Percentiles rank a stretch among this genome's conserved stretches.
phyloP scores from a whole-genome alignment of 1,284 basidiomycete genomes.

The Pascua guehoae region DNA sequence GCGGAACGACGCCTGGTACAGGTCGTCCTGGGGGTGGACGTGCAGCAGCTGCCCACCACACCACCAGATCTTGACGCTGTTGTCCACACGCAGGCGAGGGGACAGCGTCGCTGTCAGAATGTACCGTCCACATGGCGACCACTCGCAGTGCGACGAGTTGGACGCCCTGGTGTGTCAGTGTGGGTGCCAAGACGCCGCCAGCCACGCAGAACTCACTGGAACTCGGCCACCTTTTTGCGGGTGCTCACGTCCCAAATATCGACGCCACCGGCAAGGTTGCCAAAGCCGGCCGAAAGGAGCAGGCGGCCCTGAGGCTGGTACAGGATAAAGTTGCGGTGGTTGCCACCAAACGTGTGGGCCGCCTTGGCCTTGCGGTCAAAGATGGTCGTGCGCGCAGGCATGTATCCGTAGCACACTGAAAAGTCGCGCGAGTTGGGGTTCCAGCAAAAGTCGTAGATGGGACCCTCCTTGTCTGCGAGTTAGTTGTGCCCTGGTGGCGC shows the following conservation, averaged over 20 bases:
- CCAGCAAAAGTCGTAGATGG: constrained; percentile 95
- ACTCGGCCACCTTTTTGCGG: constrained; percentile 75
- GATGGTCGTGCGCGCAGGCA: constrained; percentile 89
- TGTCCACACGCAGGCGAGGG: constrained; percentile 91
- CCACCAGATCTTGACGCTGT: constrained; percentile 94
- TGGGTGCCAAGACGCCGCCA: too few relatives aligned
- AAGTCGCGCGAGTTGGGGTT: constrained; percentile 98
- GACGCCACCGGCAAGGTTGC: constrained; percentile 90
- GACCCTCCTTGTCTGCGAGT: constrained; percentile 80
- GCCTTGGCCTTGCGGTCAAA: constrained; percentile 88
- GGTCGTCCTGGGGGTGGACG: constrained; percentile 77
- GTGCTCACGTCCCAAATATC: constrained; percentile 87
- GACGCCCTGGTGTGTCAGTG: constrained; percentile 55
- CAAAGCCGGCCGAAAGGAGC: constrained; percentile 86
- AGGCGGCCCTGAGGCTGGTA: constrained; percentile 94
- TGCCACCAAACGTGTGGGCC: constrained; percentile 84
- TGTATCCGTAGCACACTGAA: constrained; percentile 86
- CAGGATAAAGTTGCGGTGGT: constrained; percentile 84
- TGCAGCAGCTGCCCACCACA: constrained; percentile 80
- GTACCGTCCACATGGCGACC: constrained; percentile 91
- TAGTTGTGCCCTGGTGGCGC: too few relatives aligned
- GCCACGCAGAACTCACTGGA: constrained; percentile 45
- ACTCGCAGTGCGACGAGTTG: constrained; percentile 89
- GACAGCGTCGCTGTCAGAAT: constrained; percentile 90
- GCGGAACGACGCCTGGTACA: constrained; percentile 80